Evolutionary conservation across 805 yeast genomes (phyloP), one percentile per base, ranked within the genome.

Genomic region (Suhomyces sp.): DNA sequence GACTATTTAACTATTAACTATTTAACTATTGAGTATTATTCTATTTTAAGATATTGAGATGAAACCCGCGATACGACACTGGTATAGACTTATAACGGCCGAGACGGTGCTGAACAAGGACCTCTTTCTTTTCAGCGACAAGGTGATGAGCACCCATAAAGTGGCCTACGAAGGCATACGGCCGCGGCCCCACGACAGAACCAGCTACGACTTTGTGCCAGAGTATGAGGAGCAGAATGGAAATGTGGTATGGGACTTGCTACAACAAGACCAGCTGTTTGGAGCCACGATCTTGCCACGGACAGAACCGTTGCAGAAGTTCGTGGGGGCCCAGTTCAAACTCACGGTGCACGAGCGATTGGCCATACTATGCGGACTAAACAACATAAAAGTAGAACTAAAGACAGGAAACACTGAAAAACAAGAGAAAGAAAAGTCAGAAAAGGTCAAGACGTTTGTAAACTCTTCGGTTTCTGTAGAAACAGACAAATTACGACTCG

Each of bases 341-440:
- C 53, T 68, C 9, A 63, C 55, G 60, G 48, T 61, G 10, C 53
- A 57, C 24, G 77, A 72, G 49, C 60, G 58, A 8, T 31, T 65
- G 4, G 50, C 64, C 29, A 59, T 72, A 2, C 43, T 69, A 5
- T 64, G 69, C 53, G 77, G 77, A 0, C 54, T 61, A 17, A 59
- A 72, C 37, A 61, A 66, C 20, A 53, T 64, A 46, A 19, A 20
- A 12, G 31, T 46, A 3, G 17, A n/a, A 20, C 9, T 45, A n/a
- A 27, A 22, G n/a, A 9, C 19, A 20, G 5, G 1, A 12, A 43
- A 31, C 27, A 21, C n/a, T 5, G 31, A 27, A 27, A 3, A 27
- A 2, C 13, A 29, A 1, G 12, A 13, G n/a, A n/a, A 6, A 6
- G 15, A 31, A 7, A 31, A 29, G 8, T 12, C n/a, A 29, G 9